Evolutionary conservation across 768 basidiomycete species (phyloP), one percentile per base, ranked within the genome.

Genomic region (Ramaria rubella): DNA sequence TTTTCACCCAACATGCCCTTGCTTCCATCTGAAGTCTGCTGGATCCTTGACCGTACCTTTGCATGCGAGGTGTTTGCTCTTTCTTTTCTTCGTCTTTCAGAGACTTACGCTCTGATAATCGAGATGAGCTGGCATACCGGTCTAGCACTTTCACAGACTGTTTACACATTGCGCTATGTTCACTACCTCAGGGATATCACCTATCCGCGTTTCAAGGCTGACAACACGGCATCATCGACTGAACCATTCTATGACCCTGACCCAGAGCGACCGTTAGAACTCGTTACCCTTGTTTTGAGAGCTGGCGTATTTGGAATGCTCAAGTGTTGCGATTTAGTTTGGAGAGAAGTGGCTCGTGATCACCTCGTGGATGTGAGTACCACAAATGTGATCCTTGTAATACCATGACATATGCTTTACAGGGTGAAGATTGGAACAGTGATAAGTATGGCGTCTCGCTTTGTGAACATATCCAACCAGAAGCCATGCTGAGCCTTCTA

Each of bases 41-140:
- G 89, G 86, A 85, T 94, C 21, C 73, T 95, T 59, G 94, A 95
- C 67, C 76, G 82, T 61, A 73, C 84, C 15, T 73, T 90, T 62
- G 78, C 86, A 30, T 85, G 82, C 63, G 94, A 97, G 81, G 93
- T 89, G 48, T 57, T 57, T 56, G 48, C 21, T 51, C 44, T 55
- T 21, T 19, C 36, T 48, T 53, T 49, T 31, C 33, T 42, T 57
- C 49, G 52, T 42, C 27, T 27, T 45, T 58, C 48, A 12, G 57
- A 49, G 52, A 45, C 42, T 44, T 61, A 49, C 61, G 43, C 62
- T 63, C 57, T 24, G 53, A 56, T 54, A 45, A 50, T 57, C 12
- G 64, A 95, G 94, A 86, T 90, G 77, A 81, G 86, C 65, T 96
- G 91, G 85, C 91, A 94, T 67, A 71, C 77, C 4, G 93, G 94